phyloP scores from a whole-genome alignment of 2,329 filamentous ascomycete genomes.

The Arthrobotrys conoides region DNA sequence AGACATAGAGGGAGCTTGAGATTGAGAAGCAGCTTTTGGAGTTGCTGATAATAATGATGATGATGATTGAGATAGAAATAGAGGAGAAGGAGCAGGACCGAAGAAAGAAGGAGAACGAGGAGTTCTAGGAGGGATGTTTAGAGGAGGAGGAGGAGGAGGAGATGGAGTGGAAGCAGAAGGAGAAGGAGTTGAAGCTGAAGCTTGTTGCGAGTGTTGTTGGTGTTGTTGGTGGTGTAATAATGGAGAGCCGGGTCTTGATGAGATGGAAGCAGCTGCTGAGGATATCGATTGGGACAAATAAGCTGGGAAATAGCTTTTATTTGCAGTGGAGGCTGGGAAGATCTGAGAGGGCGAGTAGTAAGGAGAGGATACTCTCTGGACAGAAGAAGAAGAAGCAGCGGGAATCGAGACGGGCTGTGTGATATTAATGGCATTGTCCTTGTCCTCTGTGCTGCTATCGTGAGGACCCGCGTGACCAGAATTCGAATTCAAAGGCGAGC shows the following conservation, averaged over 20 bases:
- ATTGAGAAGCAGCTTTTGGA: neutral
- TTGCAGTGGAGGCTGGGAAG: conserved; percentile 28
- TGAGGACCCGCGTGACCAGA: conserved; percentile 23
- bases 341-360: conserved; percentile 57
- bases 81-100: conserved; percentile 16
- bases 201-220: too few species aligned
- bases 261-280: neutral
- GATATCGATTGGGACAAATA: conserved; percentile 25
- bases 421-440: too few species aligned
- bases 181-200: neutral
- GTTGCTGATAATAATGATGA: neutral
- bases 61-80: conserved; percentile 1
- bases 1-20: neutral
- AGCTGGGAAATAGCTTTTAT: conserved; percentile 56
- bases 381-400: neutral
- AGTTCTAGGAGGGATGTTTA: too few species aligned
- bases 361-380: conserved; percentile 26
- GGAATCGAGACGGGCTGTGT: conserved; percentile 41
- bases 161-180: conserved; percentile 15
- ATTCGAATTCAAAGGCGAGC: neutral
- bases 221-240: neutral
- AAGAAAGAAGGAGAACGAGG: conserved; percentile 27
- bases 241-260: neutral
- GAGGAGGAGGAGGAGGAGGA: conserved; percentile 8
- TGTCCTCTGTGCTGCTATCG: neutral